Evolutionary conservation across 1,284 basidiomycete species (phyloP), one percentile per base, ranked within the genome.

Genomic region (Papiliotrema terrestris): DNA sequence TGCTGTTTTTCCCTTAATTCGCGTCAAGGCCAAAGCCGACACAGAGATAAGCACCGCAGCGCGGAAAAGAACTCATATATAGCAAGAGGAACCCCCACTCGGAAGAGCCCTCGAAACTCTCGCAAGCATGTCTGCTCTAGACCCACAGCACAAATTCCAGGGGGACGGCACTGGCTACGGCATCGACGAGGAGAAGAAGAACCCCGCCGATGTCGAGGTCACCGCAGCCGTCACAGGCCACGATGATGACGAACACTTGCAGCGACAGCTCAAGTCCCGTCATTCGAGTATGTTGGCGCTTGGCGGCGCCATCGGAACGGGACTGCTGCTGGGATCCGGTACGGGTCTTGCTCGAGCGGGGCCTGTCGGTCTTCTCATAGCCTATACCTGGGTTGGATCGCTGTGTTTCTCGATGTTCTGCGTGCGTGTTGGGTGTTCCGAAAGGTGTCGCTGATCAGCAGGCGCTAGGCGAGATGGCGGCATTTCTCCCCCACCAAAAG

Each of bases 251-350:
- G 56, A 54, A 42, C 19, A 51, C 32, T 45, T 55, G 25, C 43
- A 54, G n/a, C 55, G 58, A 9, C 44, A 54, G 32, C 54, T 63
- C 26, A 54, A 55, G 39, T 57, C 63, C 23, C 54, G 66, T 3
- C 66, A 67, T 43, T 55, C 65, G 14, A 60, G 58, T 19, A 68
- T 78, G 69, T 72, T 80, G 35, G 78, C 78, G 1, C 68, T 79
- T 23, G 78, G 78, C 19, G 78, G 78, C 8, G 71, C 72, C 38
- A 79, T 79, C 51, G 78, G 78, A 11, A 79, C 78, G 2, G 78
- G 73, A 62, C 59, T 73, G 11, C 67, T 73, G 58, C 72, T 79
- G 35, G 76, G 77, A 26, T 69, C 71, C 8, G 77, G 76, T 17
- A 59, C 63, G 29, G 74, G 76, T 19, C 68, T 79, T 5, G 62